These are phyloP conservation scores for Pleodorina starrii DNA, from an alignment of 139 green algal species.

Conservation along the genomic window DNA sequence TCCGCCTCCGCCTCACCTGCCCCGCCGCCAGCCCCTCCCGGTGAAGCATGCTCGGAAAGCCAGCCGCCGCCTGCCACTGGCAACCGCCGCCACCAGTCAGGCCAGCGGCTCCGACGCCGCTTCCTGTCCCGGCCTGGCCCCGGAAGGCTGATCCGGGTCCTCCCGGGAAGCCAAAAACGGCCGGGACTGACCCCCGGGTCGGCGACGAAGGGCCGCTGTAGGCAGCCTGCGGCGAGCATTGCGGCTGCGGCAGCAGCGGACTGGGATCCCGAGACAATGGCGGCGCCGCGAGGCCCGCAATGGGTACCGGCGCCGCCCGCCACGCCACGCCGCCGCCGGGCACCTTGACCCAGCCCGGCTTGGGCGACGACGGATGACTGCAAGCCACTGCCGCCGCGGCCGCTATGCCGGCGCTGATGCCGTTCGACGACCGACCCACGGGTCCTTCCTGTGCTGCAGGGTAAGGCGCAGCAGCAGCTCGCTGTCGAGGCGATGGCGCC, in stretches of 20 bases:
- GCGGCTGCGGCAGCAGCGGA: neutral
- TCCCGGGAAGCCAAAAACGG: no score
- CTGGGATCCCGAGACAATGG: no score
- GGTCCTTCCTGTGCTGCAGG: no score
- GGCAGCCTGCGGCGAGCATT: neutral
- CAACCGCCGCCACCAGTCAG: neutral
- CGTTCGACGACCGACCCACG: no score
- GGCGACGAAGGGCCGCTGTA: no score
- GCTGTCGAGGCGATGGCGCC: no score
- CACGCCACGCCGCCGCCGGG: neutral
- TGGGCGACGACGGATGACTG: no score
- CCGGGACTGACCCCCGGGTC: no score
- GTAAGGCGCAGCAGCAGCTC: no score
- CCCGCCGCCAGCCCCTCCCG: neutral
- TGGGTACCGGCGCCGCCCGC: neutral
- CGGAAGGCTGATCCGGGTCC: neutral
- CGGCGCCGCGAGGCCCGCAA: neutral
- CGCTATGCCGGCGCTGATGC: no score
- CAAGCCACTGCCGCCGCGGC: no score
- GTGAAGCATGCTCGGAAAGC: conserved; percentile 30
- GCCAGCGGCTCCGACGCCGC: neutral
- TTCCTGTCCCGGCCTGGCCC: neutral
- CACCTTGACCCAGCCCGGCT: neutral
- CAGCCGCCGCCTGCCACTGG: neutral
- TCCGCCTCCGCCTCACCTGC: neutral